Percentiles rank a stretch among this genome's conserved stretches.
Conservation (phyloP, 345 rosid genomes). For the Eucalyptus pauciflora region DNA sequence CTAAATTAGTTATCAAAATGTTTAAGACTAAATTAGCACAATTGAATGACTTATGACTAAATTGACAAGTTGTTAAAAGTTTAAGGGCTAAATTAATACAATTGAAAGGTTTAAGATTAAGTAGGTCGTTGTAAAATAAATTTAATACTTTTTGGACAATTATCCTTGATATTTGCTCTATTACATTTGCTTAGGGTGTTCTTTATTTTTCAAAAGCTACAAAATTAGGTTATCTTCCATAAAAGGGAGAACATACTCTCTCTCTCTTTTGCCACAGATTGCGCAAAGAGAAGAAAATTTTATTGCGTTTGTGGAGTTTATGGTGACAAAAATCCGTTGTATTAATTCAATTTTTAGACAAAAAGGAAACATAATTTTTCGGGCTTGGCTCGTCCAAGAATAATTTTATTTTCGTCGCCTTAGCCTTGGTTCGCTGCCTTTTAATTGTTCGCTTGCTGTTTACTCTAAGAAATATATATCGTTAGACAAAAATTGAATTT, state of each 20-base stretch:
- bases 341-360: neutral
- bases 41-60: too few species aligned
- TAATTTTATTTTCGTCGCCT: neutral
- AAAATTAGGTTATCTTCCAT: too few species aligned
- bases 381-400: neutral
- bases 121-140: neutral
- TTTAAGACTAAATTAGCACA: neutral
- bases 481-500: neutral
- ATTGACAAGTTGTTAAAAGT: neutral
- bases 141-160: neutral
- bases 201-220: too few species aligned
- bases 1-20: too few species aligned
- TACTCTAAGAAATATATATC: neutral
- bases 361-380: neutral
- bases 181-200: neutral
- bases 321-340: neutral
- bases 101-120: too few species aligned
- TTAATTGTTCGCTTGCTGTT: neutral
- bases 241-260: too few species aligned
- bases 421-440: neutral
- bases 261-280: too few species aligned
- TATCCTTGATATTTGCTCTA: neutral
- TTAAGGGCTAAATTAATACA: too few species aligned
- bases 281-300: too few species aligned
- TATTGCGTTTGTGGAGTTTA: neutral